Evolutionary conservation across 208 protist species (phyloP), one percentile per base, ranked within the genome.

Genomic region (Wallacemonas collosoma): DNA sequence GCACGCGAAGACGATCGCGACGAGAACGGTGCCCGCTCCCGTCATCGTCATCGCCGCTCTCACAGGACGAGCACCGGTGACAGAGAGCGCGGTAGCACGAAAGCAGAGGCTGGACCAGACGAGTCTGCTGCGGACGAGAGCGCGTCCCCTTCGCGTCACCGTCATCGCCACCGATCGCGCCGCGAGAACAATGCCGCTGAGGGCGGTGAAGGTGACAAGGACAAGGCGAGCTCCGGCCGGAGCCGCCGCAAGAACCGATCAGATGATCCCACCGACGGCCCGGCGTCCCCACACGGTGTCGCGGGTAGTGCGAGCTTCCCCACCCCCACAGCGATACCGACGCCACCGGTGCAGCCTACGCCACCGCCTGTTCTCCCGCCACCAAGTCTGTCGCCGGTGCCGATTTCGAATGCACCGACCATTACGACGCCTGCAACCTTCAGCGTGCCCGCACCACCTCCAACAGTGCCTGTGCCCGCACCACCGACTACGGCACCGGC

Each of bases 21-120:
- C 56, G 15, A 58, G 1, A 17, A 17, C 26, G 45, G 45, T 12
- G 45, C 6, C 6, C 45, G 45, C 12, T 12, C 45, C 26, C 56
- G 60, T 26, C 60, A 65, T 48, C 60, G 60, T 36, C 60, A 65
- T n/a, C 60, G 56, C 56, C 56, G 60, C 60, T 45, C 60, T 17
- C 60, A 41, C 15, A 57, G 5, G 9, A 6, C 53, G 5, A 17
- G 26, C 14, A 17, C 11, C 11, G 53, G 53, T 17, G 9, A n/a
- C 15, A n/a, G 17, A 7, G 53, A 36, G 11, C 14, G 9, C 53
- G 53, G 9, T 7, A 57, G 15, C 53, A 5, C 14, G 14, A 57
- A 15, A 17, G 9, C 53, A 5, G 53, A 57, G 53, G 53, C 53
- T 17, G 53, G 53, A 1, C 6, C 9, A 7, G 56, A 62, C 56